Conservation (phyloP, 2,329 filamentous ascomycete species). For the Pyrenophora teres region DNA sequence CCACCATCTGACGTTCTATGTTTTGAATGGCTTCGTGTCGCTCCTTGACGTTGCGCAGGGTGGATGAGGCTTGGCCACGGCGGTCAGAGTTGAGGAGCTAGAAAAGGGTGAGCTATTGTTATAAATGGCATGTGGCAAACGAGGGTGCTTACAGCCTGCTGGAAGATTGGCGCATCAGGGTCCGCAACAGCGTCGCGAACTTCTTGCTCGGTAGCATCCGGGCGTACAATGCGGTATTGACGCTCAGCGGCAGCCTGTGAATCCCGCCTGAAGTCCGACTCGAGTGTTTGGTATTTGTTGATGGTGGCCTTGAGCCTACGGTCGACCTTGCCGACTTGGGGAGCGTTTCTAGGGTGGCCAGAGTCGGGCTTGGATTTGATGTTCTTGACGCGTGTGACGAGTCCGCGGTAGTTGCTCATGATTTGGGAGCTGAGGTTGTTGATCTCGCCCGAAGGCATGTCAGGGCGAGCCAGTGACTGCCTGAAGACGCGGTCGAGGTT, state of each 20-base stretch:
- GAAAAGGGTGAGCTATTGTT: conserved; percentile 16
- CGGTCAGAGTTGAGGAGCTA: conserved; percentile 78
- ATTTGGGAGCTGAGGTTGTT: conserved; percentile 77
- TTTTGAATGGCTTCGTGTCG: conserved; percentile 87
- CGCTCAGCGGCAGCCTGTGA: conserved; percentile 83
- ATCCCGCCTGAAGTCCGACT: conserved; percentile 78
- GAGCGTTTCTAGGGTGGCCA: conserved; percentile 71
- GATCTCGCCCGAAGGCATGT: conserved; percentile 72
- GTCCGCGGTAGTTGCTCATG: conserved; percentile 78
- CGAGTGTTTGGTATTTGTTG: conserved; percentile 77
- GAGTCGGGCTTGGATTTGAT: conserved; percentile 84
- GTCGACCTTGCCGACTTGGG: conserved; percentile 82
- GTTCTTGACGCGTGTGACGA: conserved; percentile 77
- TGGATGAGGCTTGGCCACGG: conserved; percentile 78
- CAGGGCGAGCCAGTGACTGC: conserved; percentile 73
- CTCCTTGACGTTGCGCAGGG: conserved; percentile 77
- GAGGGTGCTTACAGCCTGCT: conserved; percentile 65
- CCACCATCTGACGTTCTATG: conserved; percentile 88
- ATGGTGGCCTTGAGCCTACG: conserved; percentile 80
- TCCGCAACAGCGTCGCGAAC: conserved; percentile 78
- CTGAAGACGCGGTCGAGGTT: conserved; percentile 74
- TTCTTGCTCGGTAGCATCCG: conserved; percentile 78
- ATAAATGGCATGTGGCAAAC: background rate
- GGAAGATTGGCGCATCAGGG: conserved; percentile 78
- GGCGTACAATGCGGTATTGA: conserved; percentile 87